Base-by-base conservation (phyloP, 2,329 filamentous ascomycete species). In the Allantophomopsis cytisporea region DNA sequence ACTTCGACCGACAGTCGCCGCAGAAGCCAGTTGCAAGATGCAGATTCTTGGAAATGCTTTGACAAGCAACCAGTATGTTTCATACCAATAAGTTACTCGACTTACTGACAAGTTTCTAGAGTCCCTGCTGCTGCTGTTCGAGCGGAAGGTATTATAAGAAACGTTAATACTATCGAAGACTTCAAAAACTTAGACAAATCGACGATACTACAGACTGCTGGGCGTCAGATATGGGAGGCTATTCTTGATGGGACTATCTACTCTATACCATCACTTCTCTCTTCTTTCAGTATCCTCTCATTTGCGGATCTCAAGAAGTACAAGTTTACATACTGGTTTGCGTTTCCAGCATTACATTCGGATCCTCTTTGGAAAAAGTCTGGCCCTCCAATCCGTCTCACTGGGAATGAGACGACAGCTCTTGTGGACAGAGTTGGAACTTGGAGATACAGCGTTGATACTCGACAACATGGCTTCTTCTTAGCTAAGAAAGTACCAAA, bases 221-320 rank as follows among this genome's bases (percentile, higher is more conserved):
- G 81, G 10, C 75, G 76, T 54, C 89, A 83, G 61, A 87, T 98
- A 45, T 96, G 89, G 89, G 87, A 96, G 59, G 89, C 91, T 18
- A 95, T 98, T 54, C 81, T 87, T 48, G 91, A 98, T 61, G 89
- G 88, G 42, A 93, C 85, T 32, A 94, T 98, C 50, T 96, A 94
- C 62, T 91, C 87, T 8, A 84, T 89, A 38, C 91, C 91, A 2
- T 95, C 89, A 4, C 71, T 96, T 2, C 76, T 98, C 14, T 79
- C 86, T 4, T 91, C 85, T 6, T 96, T 95, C 58, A 73, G 84
- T 18, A 77, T 93, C 42, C 76, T 96, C 35, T 94, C 86, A 13
- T 98, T 85, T 57, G 89, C 91, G 45, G 89, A 98, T 55, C 71
- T 98, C 28, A 98, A 98, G 60, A 95, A 93, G 56, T 96, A 96